These are phyloP conservation scores for Aegle marmelos DNA, from an alignment of 345 rosid species.

Conservation along the genomic window DNA sequence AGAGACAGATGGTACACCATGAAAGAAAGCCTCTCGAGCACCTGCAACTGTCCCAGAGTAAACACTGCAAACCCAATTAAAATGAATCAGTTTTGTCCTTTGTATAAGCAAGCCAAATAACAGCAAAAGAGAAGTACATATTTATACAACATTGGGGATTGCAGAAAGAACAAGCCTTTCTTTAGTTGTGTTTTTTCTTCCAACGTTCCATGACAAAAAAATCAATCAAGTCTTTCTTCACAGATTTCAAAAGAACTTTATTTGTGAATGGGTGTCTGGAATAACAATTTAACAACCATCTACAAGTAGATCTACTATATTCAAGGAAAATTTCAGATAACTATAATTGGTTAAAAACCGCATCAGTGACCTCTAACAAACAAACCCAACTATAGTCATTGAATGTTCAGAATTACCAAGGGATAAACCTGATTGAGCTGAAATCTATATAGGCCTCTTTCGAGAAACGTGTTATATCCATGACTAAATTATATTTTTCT, in stretches of 20 bases:
- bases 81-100: neutral
- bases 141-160: neutral
- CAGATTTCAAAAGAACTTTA: too few species aligned
- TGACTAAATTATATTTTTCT: neutral
- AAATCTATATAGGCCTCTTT: neutral
- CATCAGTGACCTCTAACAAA: neutral
- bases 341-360: neutral
- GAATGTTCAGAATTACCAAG: neutral
- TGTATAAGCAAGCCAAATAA: neutral
- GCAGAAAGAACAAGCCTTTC: neutral
- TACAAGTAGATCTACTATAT: neutral
- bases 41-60: constrained; percentile 98
- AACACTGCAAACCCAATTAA: constrained; percentile 44
- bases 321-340: neutral
- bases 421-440: neutral
- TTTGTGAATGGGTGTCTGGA: neutral
- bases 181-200: too few species aligned
- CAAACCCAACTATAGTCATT: neutral
- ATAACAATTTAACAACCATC: neutral
- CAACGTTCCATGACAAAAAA: too few species aligned
- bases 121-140: neutral
- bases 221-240: too few species aligned
- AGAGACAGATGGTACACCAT: constrained; percentile 71
- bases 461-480: neutral
- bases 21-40: constrained; percentile 89